A percentile compares a stretch with the other conserved stretches of the same genome.
These are phyloP conservation scores for Microstroma glucosiphilum DNA, from an alignment of 1,284 basidiomycete species.

Conservation along the genomic window DNA sequence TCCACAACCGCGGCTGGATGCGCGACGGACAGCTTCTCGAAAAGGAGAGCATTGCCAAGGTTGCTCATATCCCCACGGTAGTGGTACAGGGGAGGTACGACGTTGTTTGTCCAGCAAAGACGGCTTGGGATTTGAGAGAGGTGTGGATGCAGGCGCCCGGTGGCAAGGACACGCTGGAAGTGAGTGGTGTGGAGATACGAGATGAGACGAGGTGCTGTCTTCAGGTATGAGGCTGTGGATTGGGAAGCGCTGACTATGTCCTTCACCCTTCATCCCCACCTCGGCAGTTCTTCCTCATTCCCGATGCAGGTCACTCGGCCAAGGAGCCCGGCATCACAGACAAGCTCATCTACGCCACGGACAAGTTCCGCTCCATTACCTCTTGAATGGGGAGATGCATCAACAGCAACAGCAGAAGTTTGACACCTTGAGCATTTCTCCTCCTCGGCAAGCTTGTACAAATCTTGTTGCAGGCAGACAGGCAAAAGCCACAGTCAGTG, in stretches of 20 bases:
- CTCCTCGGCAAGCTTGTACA: too few species aligned
- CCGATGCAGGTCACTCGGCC: constrained; percentile 86
- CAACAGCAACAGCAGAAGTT: too few species aligned
- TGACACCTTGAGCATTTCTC: too few species aligned
- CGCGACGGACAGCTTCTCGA: constrained; percentile 80
- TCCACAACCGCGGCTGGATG: constrained; percentile 72
- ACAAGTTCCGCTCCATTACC: constrained; percentile 28
- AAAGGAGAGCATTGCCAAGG: constrained; percentile 78
- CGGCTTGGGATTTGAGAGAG: constrained; percentile 48
- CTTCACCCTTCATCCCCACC: too few species aligned
- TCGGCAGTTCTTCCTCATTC: constrained; percentile 57
- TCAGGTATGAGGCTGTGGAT: too few species aligned
- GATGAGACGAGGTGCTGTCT: too few species aligned
- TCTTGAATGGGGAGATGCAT: too few species aligned
- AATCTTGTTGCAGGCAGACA: too few species aligned
- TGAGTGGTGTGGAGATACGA: background rate
- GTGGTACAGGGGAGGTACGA: constrained; percentile 68
- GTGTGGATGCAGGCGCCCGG: constrained; percentile 23
- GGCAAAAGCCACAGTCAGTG: too few species aligned
- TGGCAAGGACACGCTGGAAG: background rate
- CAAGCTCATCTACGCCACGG: constrained; percentile 63
- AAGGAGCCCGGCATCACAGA: constrained; percentile 70
- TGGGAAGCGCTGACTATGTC: too few species aligned
- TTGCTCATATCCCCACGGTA: constrained; percentile 61
- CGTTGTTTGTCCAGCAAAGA: constrained; percentile 55